A percentile compares a stretch with the other conserved stretches of the same genome.
Conservation (phyloP, 768 basidiomycete genomes). For the Macrolepiota dolichaula region DNA sequence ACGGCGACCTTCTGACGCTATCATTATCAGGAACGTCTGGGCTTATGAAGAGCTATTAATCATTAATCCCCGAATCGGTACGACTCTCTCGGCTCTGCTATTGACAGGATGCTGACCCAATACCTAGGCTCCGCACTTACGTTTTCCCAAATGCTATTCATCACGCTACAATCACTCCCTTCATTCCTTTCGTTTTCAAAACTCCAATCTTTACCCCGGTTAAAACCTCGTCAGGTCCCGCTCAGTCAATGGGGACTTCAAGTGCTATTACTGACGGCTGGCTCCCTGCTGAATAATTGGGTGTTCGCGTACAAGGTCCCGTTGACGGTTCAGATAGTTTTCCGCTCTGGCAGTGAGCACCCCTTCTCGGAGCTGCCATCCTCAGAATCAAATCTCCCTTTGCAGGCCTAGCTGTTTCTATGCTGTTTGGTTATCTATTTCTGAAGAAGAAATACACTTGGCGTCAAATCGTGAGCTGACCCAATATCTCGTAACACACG, state of each 20-base stretch:
- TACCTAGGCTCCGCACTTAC: slow-evolving; percentile 72
- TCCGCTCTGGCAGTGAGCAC: slow-evolving; percentile 71
- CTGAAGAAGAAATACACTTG: slow-evolving; percentile 55
- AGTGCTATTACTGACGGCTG: slow-evolving; percentile 62
- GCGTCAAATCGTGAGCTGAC: slow-evolving; percentile 54
- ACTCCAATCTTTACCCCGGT: slow-evolving; percentile 36
- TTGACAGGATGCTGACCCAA: neutral
- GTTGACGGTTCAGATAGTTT: slow-evolving; percentile 77
- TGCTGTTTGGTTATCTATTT: slow-evolving; percentile 65
- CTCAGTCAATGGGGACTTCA: slow-evolving; percentile 65
- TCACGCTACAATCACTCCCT: slow-evolving; percentile 64
- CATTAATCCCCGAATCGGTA: slow-evolving; percentile 66
- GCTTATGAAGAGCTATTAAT: slow-evolving; percentile 72
- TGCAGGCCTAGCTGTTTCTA: slow-evolving; percentile 70
- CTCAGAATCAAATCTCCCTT: neutral
- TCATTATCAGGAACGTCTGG: slow-evolving; percentile 63
- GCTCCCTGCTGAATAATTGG: slow-evolving; percentile 78
- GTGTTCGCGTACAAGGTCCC: slow-evolving; percentile 77
- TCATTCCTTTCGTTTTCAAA: slow-evolving; percentile 48
- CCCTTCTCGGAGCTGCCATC: neutral
- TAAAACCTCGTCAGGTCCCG: slow-evolving; percentile 70
- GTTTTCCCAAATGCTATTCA: slow-evolving; percentile 81
- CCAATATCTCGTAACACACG: neutral
- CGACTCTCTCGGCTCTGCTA: slow-evolving; percentile 12
- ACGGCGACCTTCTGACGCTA: neutral